Conservation (phyloP, 139 green algal species). For the Edaphochlamys debaryana region DNA sequence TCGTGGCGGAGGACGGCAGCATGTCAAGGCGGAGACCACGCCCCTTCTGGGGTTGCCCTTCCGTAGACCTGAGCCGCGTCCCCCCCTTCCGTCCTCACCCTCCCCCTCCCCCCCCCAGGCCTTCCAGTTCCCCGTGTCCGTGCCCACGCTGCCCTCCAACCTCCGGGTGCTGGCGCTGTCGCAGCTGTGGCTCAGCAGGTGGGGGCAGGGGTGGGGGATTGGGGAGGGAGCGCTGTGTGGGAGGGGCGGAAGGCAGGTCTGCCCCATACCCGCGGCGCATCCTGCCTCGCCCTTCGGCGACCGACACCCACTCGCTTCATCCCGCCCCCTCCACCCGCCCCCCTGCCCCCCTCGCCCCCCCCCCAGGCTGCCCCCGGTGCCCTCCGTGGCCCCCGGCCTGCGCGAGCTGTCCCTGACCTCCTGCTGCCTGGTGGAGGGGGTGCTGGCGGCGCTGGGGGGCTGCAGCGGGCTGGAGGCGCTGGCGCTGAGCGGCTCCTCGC, state of each 20-base stretch:
- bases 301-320: too few species aligned
- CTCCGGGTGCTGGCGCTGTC: background rate
- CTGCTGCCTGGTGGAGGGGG: conserved; percentile 24
- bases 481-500: conserved; percentile 9
- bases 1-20: too few species aligned
- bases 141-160: conserved; percentile 2
- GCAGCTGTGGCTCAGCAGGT: conserved; percentile 13
- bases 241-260: too few species aligned
- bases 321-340: background rate
- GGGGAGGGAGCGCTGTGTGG: too few species aligned
- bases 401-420: background rate
- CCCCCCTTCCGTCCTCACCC: too few species aligned
- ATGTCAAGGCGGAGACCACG: too few species aligned
- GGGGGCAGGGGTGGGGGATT: background rate
- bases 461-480: background rate
- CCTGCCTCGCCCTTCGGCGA: too few species aligned
- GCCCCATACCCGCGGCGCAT: too few species aligned
- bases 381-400: background rate
- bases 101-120: background rate
- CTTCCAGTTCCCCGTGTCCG: conserved; percentile 21
- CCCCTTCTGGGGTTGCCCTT: too few species aligned
- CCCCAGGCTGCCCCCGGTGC: conserved; percentile 5
- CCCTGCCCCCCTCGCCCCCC: background rate
- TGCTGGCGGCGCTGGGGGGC: background rate
- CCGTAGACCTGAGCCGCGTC: too few species aligned